These are phyloP conservation scores for Ilyonectria sp. DNA, from an alignment of 2,329 filamentous ascomycete genomes.

Conservation along the genomic window DNA sequence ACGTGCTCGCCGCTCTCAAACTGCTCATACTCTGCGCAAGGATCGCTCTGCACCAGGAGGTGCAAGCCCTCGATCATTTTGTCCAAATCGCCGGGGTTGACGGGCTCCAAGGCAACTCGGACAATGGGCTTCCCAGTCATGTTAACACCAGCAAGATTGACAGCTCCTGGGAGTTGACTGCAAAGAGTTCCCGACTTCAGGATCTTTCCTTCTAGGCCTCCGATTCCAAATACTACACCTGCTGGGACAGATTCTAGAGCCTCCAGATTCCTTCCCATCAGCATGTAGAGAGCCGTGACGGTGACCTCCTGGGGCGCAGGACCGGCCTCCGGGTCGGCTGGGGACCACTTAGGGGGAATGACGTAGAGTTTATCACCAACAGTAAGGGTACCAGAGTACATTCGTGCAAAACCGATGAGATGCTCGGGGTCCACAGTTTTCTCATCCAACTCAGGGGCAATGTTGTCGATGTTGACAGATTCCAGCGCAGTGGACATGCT, in stretches of 20 bases:
- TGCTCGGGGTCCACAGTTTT: slow-evolving; percentile 83
- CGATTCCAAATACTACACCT: slow-evolving; percentile 95
- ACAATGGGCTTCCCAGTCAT: slow-evolving; percentile 92
- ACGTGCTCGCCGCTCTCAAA: slow-evolving; percentile 96
- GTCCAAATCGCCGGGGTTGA: slow-evolving; percentile 89
- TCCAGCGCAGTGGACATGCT: slow-evolving; percentile 74
- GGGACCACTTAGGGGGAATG: slow-evolving; percentile 92
- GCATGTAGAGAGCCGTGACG: slow-evolving; percentile 90
- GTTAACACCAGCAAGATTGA: slow-evolving; percentile 90
- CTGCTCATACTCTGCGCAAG: slow-evolving; percentile 95
- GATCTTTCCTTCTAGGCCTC: slow-evolving; percentile 92
- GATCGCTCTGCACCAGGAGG: slow-evolving; percentile 93
- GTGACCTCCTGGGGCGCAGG: slow-evolving; percentile 87
- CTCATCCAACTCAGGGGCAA: slow-evolving; percentile 62
- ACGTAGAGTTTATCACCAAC: slow-evolving; percentile 95
- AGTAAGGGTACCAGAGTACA: slow-evolving; percentile 91
- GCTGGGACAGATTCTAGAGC: slow-evolving; percentile 88
- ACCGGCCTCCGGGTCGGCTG: slow-evolving; percentile 78
- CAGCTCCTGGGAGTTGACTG: slow-evolving; percentile 86
- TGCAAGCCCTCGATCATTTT: slow-evolving; percentile 94
- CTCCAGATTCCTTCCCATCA: slow-evolving; percentile 95
- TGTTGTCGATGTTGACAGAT: slow-evolving; percentile 71
- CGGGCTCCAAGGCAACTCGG: slow-evolving; percentile 93
- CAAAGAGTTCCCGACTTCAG: slow-evolving; percentile 96
- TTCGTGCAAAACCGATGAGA: slow-evolving; percentile 92